Evolutionary conservation across 2,329 filamentous ascomycete species (phyloP).

Genomic region (Claviceps humidiphila): DNA sequence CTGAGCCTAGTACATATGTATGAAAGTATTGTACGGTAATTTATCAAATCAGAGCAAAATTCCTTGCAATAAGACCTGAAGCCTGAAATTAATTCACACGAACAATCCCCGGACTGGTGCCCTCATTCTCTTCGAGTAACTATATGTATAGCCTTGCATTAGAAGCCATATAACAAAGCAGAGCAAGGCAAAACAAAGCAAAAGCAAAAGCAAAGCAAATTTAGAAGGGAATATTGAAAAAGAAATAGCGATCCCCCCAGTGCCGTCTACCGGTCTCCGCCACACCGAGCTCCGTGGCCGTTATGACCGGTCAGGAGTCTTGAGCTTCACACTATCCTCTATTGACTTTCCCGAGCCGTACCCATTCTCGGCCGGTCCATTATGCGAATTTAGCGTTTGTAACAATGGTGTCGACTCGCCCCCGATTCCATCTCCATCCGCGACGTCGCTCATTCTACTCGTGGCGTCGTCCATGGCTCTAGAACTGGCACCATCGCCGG

Average conservation of each 20-base stretch:
- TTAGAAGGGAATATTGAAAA: neutral
- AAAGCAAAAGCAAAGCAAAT: too few species aligned
- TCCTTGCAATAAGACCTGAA: neutral
- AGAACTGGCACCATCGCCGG: slow-evolving; percentile 1
- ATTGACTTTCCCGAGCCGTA: slow-evolving; percentile 8
- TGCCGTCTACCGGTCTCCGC: too few species aligned
- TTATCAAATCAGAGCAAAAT: slow-evolving; percentile 8
- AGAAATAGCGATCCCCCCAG: neutral
- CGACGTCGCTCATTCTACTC: neutral
- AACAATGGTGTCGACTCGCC: slow-evolving; percentile 10
- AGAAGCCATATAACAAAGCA: neutral
- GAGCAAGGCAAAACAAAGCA: neutral
- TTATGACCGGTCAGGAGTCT: neutral
- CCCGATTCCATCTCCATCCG: slow-evolving; percentile 5
- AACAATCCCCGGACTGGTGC: neutral
- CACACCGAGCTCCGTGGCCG: neutral
- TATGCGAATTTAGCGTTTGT: slow-evolving; percentile 1
- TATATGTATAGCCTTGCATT: neutral
- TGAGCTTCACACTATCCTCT: neutral
- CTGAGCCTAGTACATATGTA: too few species aligned
- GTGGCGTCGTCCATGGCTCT: slow-evolving; percentile 4
- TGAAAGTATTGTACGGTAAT: slow-evolving; percentile 7
- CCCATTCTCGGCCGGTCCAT: slow-evolving; percentile 4
- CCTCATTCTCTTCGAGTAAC: neutral
- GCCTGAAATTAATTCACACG: neutral